These are phyloP conservation scores for Alternaria triticina DNA, from an alignment of 2,329 filamentous ascomycete species.

Conservation along the genomic window DNA sequence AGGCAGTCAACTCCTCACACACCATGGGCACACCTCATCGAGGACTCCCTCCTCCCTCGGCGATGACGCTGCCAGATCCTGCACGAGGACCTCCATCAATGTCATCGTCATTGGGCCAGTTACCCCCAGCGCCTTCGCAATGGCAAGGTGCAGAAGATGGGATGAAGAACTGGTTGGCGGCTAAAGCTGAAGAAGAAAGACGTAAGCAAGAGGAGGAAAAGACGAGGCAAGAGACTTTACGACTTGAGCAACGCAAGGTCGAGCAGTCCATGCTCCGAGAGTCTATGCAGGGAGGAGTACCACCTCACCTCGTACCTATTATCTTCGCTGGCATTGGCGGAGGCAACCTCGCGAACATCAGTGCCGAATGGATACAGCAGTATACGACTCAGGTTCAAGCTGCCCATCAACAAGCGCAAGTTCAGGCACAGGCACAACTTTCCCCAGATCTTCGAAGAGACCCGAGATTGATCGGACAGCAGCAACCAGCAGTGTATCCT, in stretches of 20 bases:
- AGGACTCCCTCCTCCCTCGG: conserved; percentile 60
- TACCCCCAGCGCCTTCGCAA: conserved; percentile 55
- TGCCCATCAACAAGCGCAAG: conserved; percentile 52
- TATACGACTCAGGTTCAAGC: conserved; percentile 55
- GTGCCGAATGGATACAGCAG: conserved; percentile 59
- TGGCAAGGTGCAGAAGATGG: conserved; percentile 60
- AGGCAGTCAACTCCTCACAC: conserved; percentile 51
- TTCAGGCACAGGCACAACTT: conserved; percentile 48
- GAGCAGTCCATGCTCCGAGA: conserved; percentile 61
- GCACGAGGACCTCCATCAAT: conserved; percentile 47
- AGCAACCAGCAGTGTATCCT: conserved; percentile 40
- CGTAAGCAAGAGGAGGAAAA: conserved; percentile 61
- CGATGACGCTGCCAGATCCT: conserved; percentile 60
- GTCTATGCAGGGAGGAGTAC: conserved; percentile 59
- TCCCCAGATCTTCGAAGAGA: conserved; percentile 54
- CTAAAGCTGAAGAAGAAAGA: conserved; percentile 61
- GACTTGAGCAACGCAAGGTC: conserved; percentile 59
- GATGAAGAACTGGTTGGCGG: conserved; percentile 59
- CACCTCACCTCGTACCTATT: conserved; percentile 59
- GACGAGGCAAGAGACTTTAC: conserved; percentile 58
- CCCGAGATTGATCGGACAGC: conserved; percentile 50
- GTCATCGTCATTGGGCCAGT: conserved; percentile 46
- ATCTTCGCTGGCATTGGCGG: conserved; percentile 62
- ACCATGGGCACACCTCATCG: conserved; percentile 60
- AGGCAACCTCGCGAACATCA: conserved; percentile 55